A percentile compares a stretch with the other conserved stretches of the same genome.
These are phyloP conservation scores for Camelina sativa DNA, from an alignment of 345 rosid species.

Conservation along the genomic window DNA sequence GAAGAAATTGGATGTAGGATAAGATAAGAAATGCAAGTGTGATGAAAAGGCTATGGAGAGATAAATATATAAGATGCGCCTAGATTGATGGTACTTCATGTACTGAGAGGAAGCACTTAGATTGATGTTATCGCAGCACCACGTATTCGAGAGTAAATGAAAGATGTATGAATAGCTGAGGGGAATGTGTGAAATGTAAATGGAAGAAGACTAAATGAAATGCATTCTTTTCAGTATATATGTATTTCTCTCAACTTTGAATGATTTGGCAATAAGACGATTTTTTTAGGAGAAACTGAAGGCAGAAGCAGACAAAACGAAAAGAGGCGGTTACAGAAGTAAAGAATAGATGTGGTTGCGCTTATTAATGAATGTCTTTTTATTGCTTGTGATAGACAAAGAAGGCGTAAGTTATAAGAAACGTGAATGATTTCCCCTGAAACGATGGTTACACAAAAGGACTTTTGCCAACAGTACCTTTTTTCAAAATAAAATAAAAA, in stretches of 20 bases:
- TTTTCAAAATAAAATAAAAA: neutral
- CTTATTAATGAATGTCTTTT: neutral
- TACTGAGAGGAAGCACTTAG: slow-evolving; percentile 5
- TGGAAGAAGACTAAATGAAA: slow-evolving; percentile 31
- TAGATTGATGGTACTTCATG: slow-evolving; percentile 24
- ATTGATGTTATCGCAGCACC: neutral
- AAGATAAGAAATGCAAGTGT: slow-evolving; percentile 31
- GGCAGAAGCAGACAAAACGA: slow-evolving; percentile 28
- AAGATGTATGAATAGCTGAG: slow-evolving; percentile 19
- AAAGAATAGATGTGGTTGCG: slow-evolving; percentile 19
- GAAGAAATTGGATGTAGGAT: slow-evolving; percentile 29
- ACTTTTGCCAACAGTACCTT: neutral
- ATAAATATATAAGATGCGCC: slow-evolving; percentile 28
- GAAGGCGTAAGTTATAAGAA: slow-evolving; percentile 7
- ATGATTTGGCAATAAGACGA: neutral
- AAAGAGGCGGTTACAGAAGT: slow-evolving; percentile 6
- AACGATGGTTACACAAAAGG: slow-evolving; percentile 18
- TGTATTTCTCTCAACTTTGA: slow-evolving; percentile 7
- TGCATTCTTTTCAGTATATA: slow-evolving; percentile 24
- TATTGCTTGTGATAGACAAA: neutral
- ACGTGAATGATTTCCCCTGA: slow-evolving; percentile 21
- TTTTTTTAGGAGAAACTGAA: neutral
- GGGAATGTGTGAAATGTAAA: slow-evolving; percentile 33
- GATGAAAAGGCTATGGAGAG: slow-evolving; percentile 29
- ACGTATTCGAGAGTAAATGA: slow-evolving; percentile 17